A percentile compares a stretch with the other conserved stretches of the same genome.
Conservation (phyloP, 306 rosid species). For the Ochetophila trinervis region DNA sequence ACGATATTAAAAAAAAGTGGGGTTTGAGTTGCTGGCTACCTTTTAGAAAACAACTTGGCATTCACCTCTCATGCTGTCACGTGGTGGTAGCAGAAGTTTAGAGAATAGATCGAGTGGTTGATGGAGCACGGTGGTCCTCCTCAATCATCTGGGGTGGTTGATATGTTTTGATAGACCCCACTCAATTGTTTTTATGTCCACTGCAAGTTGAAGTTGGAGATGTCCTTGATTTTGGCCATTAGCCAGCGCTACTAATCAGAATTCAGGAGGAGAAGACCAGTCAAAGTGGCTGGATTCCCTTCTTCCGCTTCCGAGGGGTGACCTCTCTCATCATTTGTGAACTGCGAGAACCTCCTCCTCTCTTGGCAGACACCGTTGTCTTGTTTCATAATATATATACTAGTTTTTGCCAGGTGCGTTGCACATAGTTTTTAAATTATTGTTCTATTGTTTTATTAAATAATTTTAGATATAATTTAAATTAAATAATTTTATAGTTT, state of each 20-base stretch:
- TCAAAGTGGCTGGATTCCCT: neutral
- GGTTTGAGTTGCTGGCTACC: conserved; percentile 6
- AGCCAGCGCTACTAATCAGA: neutral
- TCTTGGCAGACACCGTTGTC: neutral
- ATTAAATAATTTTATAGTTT: no score
- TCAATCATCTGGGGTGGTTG: no score
- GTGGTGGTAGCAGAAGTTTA: conserved; percentile 43
- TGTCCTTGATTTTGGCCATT: neutral
- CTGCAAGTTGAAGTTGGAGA: neutral
- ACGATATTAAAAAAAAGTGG: neutral
- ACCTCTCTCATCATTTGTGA: neutral
- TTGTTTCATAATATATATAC: no score
- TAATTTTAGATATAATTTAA: no score
- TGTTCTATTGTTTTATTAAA: no score
- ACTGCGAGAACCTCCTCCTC: neutral
- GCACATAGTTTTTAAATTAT: no score
- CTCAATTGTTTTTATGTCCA: no score
- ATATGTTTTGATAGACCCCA: no score
- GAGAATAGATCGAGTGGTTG: conserved; percentile 32
- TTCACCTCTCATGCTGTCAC: conserved; percentile 52
- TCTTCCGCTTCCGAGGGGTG: no score
- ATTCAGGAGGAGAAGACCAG: neutral
- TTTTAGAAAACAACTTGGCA: conserved; percentile 14
- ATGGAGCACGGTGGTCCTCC: conserved; percentile 38
- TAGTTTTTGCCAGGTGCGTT: no score